Conservation (phyloP, 176 grass and related monocot genomes). For the Melocanna baccifera region DNA sequence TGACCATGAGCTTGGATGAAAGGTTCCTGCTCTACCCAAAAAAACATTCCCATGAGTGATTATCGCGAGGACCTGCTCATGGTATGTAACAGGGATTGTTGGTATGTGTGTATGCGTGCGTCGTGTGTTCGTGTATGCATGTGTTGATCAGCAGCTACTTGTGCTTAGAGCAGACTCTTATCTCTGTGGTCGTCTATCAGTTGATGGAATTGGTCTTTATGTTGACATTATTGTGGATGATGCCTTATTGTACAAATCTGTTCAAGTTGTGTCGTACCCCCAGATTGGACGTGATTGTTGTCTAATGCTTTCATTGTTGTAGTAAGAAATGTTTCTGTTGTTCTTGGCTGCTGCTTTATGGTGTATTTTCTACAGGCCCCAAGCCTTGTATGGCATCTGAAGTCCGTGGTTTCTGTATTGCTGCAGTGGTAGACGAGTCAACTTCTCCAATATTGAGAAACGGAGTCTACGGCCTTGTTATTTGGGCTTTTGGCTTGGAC, state of each 20-base stretch:
- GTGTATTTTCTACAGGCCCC: not conserved
- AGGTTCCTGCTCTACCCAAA: constrained; percentile 19
- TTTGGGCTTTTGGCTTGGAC: too few relatives aligned
- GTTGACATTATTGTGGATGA: not conserved
- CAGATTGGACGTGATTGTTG: not conserved
- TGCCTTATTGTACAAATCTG: constrained; percentile 12
- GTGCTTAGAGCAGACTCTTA: not conserved
- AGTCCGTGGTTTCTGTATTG: not conserved
- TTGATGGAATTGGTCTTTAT: not conserved
- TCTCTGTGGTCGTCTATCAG: not conserved
- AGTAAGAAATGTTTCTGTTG: not conserved
- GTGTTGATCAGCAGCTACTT: constrained; percentile 13
- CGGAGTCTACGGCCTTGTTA: too few relatives aligned
- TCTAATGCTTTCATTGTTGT: not conserved
- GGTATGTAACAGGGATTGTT: constrained; percentile 16
- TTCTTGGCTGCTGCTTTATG: not conserved
- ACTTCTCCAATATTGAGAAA: not conserved
- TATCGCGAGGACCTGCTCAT: not conserved
- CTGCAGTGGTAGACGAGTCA: not conserved
- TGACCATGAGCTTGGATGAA: constrained; percentile 7
- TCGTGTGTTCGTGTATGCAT: not conserved
- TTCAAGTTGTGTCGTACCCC: not conserved
- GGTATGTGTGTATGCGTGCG: not conserved
- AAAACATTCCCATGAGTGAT: not conserved
- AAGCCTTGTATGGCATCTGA: not conserved